Conservation (phyloP, 176 grass and related monocot species). For the Paspalum notatum region DNA sequence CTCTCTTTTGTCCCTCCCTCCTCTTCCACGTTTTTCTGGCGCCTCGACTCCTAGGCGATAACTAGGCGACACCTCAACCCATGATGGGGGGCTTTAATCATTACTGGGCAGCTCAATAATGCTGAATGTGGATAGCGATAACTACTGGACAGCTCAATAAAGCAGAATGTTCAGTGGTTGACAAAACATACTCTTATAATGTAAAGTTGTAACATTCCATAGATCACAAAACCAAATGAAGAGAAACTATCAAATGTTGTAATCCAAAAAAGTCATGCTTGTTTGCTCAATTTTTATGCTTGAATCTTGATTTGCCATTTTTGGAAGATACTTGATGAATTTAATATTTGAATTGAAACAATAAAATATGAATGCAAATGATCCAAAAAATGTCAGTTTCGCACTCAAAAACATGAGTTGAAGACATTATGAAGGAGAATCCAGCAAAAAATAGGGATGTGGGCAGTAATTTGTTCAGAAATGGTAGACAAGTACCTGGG, state of each 20-base stretch:
- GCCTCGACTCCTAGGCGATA: too few species aligned
- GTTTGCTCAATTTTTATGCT: background rate
- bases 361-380: background rate
- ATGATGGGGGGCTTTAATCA: background rate
- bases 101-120: background rate
- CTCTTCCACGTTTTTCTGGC: too few species aligned
- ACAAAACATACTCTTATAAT: background rate
- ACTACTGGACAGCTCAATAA: background rate
- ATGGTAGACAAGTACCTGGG: constrained; percentile 68
- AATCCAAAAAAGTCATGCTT: background rate
- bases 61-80: too few species aligned
- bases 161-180: background rate
- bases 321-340: background rate
- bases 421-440: constrained; percentile 17
- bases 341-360: background rate
- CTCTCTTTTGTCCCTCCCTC: too few species aligned
- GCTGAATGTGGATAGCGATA: background rate
- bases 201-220: background rate
- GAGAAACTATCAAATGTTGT: background rate
- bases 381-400: background rate
- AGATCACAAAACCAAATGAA: background rate
- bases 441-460: background rate
- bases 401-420: background rate
- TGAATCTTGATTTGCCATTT: background rate
- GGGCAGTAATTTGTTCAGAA: constrained; percentile 3